These are phyloP conservation scores for Lipomyces starkeyi DNA, from an alignment of 805 yeast species.

Conservation along the genomic window DNA sequence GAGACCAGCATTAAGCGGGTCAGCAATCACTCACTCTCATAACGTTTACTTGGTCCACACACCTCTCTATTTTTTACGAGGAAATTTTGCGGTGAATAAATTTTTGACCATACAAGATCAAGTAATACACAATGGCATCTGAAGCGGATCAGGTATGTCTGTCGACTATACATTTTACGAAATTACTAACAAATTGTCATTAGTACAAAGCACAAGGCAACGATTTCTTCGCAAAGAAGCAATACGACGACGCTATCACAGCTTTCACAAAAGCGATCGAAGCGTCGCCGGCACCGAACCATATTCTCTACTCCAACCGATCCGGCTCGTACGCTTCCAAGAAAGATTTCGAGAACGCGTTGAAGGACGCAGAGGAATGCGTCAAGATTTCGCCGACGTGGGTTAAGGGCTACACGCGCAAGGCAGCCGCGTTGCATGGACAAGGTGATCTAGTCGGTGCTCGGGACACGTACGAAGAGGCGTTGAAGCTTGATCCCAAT, in stretches of 20 bases:
- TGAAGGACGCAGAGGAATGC: slow-evolving; percentile 84
- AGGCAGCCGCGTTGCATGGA: slow-evolving; percentile 93
- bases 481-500: slow-evolving; percentile 76
- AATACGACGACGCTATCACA: slow-evolving; percentile 79
- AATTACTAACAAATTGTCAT: background rate
- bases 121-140: slow-evolving; percentile 7
- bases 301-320: slow-evolving; percentile 90
- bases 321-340: slow-evolving; percentile 88
- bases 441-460: slow-evolving; percentile 80
- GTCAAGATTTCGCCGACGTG: slow-evolving; percentile 80
- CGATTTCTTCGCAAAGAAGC: slow-evolving; percentile 87
- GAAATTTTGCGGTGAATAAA: background rate
- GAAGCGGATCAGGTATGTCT: slow-evolving; percentile 34
- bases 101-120: background rate
- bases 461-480: slow-evolving; percentile 70
- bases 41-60: background rate
- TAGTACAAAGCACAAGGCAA: slow-evolving; percentile 86
- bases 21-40: too few relatives aligned
- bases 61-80: background rate
- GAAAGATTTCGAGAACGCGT: slow-evolving; percentile 73
- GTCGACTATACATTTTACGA: background rate
- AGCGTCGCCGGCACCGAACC: slow-evolving; percentile 81
- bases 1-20: background rate
- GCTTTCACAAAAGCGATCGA: slow-evolving; percentile 86
- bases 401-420: slow-evolving; percentile 95